These are phyloP conservation scores for Hepatocystis sp. DNA, from an alignment of 169 alveolate species.

Conservation along the genomic window DNA sequence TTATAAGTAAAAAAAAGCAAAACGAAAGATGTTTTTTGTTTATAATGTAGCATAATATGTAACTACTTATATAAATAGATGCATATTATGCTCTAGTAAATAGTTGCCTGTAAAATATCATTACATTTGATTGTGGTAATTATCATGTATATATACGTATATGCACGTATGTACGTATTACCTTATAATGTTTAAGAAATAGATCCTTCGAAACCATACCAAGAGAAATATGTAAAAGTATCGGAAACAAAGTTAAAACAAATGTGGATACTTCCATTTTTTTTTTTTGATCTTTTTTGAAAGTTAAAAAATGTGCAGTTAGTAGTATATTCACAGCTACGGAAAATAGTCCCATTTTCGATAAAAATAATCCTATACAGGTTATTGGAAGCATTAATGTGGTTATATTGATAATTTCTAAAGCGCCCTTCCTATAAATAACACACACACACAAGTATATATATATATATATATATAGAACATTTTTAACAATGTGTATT, in stretches of 20 bases:
- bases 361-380: slow-evolving; percentile 46
- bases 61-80: too few relatives aligned
- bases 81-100: too few relatives aligned
- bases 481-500: background rate
- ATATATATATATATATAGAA: too few relatives aligned
- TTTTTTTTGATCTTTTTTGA: slow-evolving; percentile 69
- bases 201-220: slow-evolving; percentile 36
- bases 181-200: slow-evolving; percentile 47
- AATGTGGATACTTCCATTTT: slow-evolving; percentile 59
- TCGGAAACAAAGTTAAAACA: slow-evolving; percentile 51
- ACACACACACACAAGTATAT: too few relatives aligned
- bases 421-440: slow-evolving; percentile 43
- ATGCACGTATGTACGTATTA: background rate
- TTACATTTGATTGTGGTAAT: too few relatives aligned
- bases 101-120: too few relatives aligned
- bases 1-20: background rate
- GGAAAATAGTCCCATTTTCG: slow-evolving; percentile 72
- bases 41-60: too few relatives aligned
- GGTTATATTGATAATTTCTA: slow-evolving; percentile 55
- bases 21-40: background rate
- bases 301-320: slow-evolving; percentile 74
- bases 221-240: slow-evolving; percentile 51
- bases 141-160: slow-evolving; percentile 9
- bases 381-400: slow-evolving; percentile 47
- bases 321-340: slow-evolving; percentile 73